Evolutionary conservation across 257 asterid genomes (phyloP).

Genomic region (Oldenlandia corymbosa): DNA sequence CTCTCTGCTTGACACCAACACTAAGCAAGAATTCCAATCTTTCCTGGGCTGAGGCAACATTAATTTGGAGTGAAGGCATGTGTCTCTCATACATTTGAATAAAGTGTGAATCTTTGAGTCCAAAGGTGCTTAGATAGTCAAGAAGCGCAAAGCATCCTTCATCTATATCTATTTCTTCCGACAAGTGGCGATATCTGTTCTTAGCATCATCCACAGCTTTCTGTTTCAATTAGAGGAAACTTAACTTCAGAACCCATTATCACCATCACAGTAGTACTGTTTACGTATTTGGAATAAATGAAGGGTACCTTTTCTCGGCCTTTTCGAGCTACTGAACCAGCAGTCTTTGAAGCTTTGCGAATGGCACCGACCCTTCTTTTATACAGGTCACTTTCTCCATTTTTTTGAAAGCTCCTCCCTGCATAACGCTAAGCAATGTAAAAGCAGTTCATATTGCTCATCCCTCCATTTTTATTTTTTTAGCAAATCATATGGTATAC

Average conservation of each 20-base stretch:
- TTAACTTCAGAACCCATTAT: constrained; percentile 12
- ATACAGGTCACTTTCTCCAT: constrained; percentile 18
- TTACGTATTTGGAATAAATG: constrained; percentile 14
- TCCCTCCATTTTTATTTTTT: not conserved
- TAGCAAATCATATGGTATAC: constrained; percentile 20
- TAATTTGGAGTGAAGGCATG: constrained; percentile 89
- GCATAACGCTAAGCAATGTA: constrained; percentile 11
- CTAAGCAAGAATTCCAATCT: constrained; percentile 71
- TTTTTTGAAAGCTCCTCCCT: constrained; percentile 34
- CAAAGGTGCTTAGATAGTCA: constrained; percentile 69
- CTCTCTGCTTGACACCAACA: constrained; percentile 75
- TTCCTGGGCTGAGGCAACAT: constrained; percentile 68
- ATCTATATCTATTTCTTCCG: constrained; percentile 72
- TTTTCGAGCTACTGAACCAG: constrained; percentile 23
- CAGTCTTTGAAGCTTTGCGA: constrained; percentile 15
- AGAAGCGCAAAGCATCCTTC: constrained; percentile 81
- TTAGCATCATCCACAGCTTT: constrained; percentile 28
- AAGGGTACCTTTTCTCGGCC: constrained; percentile 38
- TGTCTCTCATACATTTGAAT: constrained; percentile 91
- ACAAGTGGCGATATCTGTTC: constrained; percentile 46
- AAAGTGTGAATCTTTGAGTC: constrained; percentile 76
- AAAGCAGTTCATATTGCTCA: too few species aligned
- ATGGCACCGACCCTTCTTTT: constrained; percentile 21
- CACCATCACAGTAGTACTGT: not conserved
- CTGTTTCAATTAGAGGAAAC: constrained; percentile 39